A percentile compares a stretch with the other conserved stretches of the same genome.
Evolutionary conservation across 2,329 filamentous ascomycete species (phyloP).

Genomic region (Metarhizium humberi): DNA sequence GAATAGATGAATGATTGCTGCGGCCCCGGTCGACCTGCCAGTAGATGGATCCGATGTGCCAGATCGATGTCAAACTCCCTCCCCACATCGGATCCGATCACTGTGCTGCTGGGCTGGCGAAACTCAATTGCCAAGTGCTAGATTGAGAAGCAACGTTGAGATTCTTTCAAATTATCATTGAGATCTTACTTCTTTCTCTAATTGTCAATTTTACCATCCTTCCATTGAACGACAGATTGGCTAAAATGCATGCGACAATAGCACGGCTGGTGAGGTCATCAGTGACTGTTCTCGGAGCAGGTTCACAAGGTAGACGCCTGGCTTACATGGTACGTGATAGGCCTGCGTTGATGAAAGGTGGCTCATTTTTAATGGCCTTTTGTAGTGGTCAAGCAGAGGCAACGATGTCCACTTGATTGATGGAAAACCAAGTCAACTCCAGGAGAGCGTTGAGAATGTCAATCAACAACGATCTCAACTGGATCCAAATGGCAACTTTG

Average conservation of each 20-base stretch:
- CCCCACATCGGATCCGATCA: slow-evolving; percentile 6
- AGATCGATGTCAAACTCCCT: background rate
- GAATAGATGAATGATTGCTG: background rate
- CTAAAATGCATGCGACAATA: background rate
- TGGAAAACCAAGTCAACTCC: slow-evolving; percentile 14
- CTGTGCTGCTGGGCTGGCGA: background rate
- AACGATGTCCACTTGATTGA: slow-evolving; percentile 20
- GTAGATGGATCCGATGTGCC: background rate
- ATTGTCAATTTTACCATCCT: too few species aligned
- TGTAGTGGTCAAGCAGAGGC: slow-evolving; percentile 21
- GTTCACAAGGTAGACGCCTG: slow-evolving; percentile 20
- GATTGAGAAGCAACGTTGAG: background rate
- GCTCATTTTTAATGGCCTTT: background rate
- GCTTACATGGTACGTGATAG: slow-evolving; percentile 18
- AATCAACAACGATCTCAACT: slow-evolving; percentile 12
- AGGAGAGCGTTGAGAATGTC: slow-evolving; percentile 17
- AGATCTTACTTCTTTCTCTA: background rate
- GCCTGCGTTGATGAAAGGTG: background rate
- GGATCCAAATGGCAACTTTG: slow-evolving; percentile 6
- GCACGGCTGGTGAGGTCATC: slow-evolving; percentile 5
- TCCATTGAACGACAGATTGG: background rate
- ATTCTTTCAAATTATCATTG: background rate
- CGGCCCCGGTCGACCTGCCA: background rate
- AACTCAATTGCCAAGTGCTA: background rate
- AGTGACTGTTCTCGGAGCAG: slow-evolving; percentile 19